phyloP scores from a whole-genome alignment of 257 asterid genomes.

The Rubia yunnanensis region DNA sequence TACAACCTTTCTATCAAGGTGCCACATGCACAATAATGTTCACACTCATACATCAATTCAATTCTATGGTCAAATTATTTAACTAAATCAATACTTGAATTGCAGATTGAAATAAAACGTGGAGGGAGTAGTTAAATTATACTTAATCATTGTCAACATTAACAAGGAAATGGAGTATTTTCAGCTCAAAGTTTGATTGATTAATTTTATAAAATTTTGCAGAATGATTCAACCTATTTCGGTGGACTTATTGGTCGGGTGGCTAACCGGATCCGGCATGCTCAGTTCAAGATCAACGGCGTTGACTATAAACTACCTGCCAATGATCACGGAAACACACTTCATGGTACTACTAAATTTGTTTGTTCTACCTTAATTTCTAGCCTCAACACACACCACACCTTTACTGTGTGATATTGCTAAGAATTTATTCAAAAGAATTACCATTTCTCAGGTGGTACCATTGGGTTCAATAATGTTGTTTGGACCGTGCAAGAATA shows the following conservation, averaged over 20 bases:
- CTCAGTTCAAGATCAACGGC: constrained; percentile 53
- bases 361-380: background rate
- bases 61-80: too few relatives aligned
- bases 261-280: constrained; percentile 75
- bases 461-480: constrained; percentile 46
- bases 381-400: background rate
- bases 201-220: constrained; percentile 7
- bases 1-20: too few relatives aligned
- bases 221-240: constrained; percentile 70
- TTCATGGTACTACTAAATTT: constrained; percentile 42
- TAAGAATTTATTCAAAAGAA: background rate
- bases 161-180: background rate
- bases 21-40: too few relatives aligned
- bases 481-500: constrained; percentile 43
- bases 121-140: too few relatives aligned
- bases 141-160: background rate
- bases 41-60: too few relatives aligned
- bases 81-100: too few relatives aligned
- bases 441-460: constrained; percentile 47
- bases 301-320: constrained; percentile 41
- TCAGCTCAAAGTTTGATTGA: background rate
- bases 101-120: too few relatives aligned
- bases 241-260: constrained; percentile 84
- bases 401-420: background rate
- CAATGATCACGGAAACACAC: constrained; percentile 82